Evolutionary conservation across 192 early-diverging fungal species (phyloP).

Genomic region (Umbelopsis ramanniana): DNA sequence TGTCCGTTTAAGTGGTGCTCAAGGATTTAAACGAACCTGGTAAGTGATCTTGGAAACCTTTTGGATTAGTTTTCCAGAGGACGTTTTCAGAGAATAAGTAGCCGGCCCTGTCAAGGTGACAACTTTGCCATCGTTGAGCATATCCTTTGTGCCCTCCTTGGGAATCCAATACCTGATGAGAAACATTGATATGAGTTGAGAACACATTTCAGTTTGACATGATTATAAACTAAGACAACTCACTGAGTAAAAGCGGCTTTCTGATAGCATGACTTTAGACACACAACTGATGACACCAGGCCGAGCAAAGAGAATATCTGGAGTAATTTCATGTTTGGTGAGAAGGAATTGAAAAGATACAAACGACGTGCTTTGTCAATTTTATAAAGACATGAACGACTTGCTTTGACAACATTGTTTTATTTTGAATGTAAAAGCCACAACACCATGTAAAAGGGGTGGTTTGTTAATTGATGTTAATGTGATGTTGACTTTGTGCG

Average conservation of each 20-base stretch:
- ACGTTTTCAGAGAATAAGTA: slow-evolving; percentile 20
- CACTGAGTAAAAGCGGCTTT: slow-evolving; percentile 32
- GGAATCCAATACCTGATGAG: slow-evolving; percentile 42
- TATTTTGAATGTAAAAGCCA: too few relatives aligned
- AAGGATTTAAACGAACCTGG: background rate
- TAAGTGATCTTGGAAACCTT: slow-evolving; percentile 36
- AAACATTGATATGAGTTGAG: background rate
- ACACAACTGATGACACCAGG: background rate
- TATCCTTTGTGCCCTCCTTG: slow-evolving; percentile 41
- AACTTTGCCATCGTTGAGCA: slow-evolving; percentile 41
- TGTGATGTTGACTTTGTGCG: too few relatives aligned
- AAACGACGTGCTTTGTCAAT: too few relatives aligned
- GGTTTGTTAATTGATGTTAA: too few relatives aligned
- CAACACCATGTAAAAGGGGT: too few relatives aligned
- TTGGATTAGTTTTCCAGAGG: slow-evolving; percentile 32
- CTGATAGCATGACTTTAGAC: slow-evolving; percentile 26
- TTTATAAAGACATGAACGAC: too few relatives aligned
- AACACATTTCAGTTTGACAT: background rate
- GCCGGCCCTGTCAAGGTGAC: slow-evolving; percentile 27
- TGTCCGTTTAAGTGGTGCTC: background rate
- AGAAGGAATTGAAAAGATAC: background rate
- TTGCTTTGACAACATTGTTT: too few relatives aligned
- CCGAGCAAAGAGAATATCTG: background rate
- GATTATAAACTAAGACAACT: background rate
- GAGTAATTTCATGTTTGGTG: background rate